Base-by-base conservation (phyloP, 23 red algal genomes). In the Pyropia haitanensis region DNA sequence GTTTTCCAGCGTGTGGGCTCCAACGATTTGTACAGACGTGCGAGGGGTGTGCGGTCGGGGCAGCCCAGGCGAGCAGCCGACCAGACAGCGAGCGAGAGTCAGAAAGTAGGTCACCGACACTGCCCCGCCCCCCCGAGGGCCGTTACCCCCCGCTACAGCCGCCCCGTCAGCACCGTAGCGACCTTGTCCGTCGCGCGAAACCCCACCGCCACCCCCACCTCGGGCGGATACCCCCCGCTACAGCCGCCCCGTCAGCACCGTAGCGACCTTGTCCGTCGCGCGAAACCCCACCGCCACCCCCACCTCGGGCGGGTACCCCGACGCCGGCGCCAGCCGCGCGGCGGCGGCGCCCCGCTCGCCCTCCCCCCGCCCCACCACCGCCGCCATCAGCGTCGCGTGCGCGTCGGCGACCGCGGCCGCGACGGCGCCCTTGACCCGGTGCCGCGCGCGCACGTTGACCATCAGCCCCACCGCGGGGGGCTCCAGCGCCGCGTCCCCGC, bases 141-240 rank as follows among this genome's bases (percentile, higher is more conserved):
- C 10, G 8, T 4, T 12, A 9, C 39, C 39, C 10, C 10, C 39
- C n/a, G n/a, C 39, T 46, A 46, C 39, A 46, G 39, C 39, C 39
- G 39, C 39, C 55, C 55, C 25, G 55, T 58, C 19, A 71, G 67
- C 22, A 71, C 49, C 5, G 30, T 25, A 7, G 33, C 22, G 2
- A 90, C 86, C 71, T 81, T 90, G 34, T 80, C 59, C 14, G 75
- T 54, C 52, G 74, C 76, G 61, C 86, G 71, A 18, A 83, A 31
- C 16, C 78, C 78, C 6, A 90, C 64, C 20, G 71, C 68, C 5
- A 70, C 55, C 21, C 72, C 76, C 3, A 69, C 77, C 28, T 90
- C 86, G 20, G 59, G 50, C 13, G 70, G 70, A 20, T 90, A 90
- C n/a, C n/a, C n/a, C n/a, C n/a, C n/a, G n/a, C 39, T 46, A 46